Conservation (phyloP, 2,329 filamentous ascomycete species). For the Beauveria sp. region DNA sequence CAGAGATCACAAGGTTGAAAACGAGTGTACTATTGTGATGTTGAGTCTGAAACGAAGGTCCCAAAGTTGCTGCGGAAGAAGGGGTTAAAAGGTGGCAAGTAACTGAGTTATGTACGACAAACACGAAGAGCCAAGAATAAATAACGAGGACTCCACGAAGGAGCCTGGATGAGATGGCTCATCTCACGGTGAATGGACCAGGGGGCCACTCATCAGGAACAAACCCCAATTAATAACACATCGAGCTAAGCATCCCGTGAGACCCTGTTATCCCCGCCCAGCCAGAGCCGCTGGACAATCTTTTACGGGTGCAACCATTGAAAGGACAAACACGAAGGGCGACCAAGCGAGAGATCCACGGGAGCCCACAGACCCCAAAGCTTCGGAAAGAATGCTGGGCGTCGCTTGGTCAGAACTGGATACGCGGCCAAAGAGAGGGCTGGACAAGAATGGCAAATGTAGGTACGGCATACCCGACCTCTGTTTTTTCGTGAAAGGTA, state of each 20-base stretch:
- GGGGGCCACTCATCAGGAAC: neutral
- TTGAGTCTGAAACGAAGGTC: neutral
- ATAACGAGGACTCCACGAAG: neutral
- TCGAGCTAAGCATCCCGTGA: neutral
- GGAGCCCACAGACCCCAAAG: neutral
- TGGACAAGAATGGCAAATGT: too few species aligned
- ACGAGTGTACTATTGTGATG: conserved; percentile 1
- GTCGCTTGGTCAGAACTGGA: neutral
- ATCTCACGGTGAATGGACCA: neutral
- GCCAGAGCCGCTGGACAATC: neutral
- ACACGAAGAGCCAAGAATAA: neutral
- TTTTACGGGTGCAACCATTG: neutral
- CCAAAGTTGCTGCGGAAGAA: neutral
- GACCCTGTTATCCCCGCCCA: neutral
- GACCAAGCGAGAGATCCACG: neutral
- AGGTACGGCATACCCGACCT: too few species aligned
- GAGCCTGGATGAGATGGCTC: neutral
- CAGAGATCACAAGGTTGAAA: neutral
- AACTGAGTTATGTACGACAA: neutral
- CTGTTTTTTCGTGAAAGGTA: too few species aligned
- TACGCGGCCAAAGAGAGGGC: too few species aligned
- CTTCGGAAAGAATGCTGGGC: neutral
- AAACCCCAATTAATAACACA: neutral
- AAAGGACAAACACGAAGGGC: neutral
- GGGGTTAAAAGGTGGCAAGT: neutral